Evolutionary conservation across 192 early-diverging fungal species (phyloP), one percentile per base, ranked within the genome.

Genomic region (Geranomyces michiganensis): DNA sequence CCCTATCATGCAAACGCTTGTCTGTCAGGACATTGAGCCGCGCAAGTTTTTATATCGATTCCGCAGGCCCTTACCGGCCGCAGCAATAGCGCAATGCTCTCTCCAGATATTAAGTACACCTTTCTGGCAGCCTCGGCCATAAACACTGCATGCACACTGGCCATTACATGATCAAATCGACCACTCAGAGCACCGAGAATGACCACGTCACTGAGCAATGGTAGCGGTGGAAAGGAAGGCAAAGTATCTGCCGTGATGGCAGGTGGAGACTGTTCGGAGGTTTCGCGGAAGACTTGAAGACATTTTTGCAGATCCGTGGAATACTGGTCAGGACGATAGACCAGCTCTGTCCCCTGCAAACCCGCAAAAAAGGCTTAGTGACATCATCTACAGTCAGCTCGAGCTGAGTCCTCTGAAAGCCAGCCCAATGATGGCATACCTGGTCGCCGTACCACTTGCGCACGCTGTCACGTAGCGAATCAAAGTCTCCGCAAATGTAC

Each of bases 271-370:
- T 46, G 33, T 49, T 70, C 62, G 33, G 44, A n/a, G 3, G 36
- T 31, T 2, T 13, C 21, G 41, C 62, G 62, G n/a, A 87, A 78
- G 1, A 80, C 72, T 15, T 71, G 32, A 15, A 97, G 81, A 63
- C 93, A 92, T 77, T 98, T 98, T 86, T 91, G 91, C 64, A 98
- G 92, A 76, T 98, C 96, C 8, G 94, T 96, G 0, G 86, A 80
- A 41, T 91, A 61, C 70, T 91, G 81, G 24, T 84, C 82, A 10
- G 62, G 46, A 14, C 74, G 46, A 27, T 66, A 36, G 24, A 78
- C 72, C 45, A 93, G 68, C 71, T 61, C 46, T 72, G 86, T 55
- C 82, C 92, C 73, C 85, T 82, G 81, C 75, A 72, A 65, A 19
- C 76, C 60, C n/a, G 36, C 5, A 41, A 41, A 41, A 7, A 41